Evolutionary conservation across 257 asterid genomes (phyloP).

Genomic region (Fraxinus americana): DNA sequence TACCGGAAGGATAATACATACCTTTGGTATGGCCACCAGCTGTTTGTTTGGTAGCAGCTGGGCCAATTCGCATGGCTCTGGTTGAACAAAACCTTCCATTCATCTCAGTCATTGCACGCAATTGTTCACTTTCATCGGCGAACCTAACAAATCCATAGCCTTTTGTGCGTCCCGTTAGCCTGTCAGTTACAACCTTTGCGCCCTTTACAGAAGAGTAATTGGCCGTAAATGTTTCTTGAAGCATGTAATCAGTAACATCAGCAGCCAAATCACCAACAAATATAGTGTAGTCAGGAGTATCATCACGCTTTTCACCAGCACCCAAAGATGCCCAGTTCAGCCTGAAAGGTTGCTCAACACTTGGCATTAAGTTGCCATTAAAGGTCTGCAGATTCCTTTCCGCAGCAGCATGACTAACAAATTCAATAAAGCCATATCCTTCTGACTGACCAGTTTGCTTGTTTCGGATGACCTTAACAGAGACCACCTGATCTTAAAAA

Average conservation of each 20-base stretch:
- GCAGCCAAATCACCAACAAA: slow-evolving; percentile 95
- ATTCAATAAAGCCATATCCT: slow-evolving; percentile 90
- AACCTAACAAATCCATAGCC: slow-evolving; percentile 92
- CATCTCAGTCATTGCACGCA: slow-evolving; percentile 92
- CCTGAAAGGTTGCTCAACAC: slow-evolving; percentile 68
- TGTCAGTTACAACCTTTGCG: slow-evolving; percentile 88
- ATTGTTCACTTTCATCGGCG: slow-evolving; percentile 77
- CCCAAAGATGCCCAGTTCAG: slow-evolving; percentile 97
- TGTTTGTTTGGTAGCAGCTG: slow-evolving; percentile 86
- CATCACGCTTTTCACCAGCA: slow-evolving; percentile 86
- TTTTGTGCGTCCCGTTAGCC: slow-evolving; percentile 79
- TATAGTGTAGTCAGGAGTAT: slow-evolving; percentile 71
- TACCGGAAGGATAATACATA: slow-evolving; percentile 24
- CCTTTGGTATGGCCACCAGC: slow-evolving; percentile 68
- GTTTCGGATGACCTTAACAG: slow-evolving; percentile 82
- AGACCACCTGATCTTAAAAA: slow-evolving; percentile 50
- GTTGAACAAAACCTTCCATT: slow-evolving; percentile 90
- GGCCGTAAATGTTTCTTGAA: slow-evolving; percentile 82
- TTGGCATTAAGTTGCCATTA: slow-evolving; percentile 81
- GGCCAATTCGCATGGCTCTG: slow-evolving; percentile 94
- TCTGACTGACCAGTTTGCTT: slow-evolving; percentile 76
- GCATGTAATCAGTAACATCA: slow-evolving; percentile 89
- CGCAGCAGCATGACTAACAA: slow-evolving; percentile 83
- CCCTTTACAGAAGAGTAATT: slow-evolving; percentile 74
- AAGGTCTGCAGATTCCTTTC: slow-evolving; percentile 65